Conservation (phyloP, 495 filamentous ascomycete genomes). For the Hyaloscypha bicolor region DNA sequence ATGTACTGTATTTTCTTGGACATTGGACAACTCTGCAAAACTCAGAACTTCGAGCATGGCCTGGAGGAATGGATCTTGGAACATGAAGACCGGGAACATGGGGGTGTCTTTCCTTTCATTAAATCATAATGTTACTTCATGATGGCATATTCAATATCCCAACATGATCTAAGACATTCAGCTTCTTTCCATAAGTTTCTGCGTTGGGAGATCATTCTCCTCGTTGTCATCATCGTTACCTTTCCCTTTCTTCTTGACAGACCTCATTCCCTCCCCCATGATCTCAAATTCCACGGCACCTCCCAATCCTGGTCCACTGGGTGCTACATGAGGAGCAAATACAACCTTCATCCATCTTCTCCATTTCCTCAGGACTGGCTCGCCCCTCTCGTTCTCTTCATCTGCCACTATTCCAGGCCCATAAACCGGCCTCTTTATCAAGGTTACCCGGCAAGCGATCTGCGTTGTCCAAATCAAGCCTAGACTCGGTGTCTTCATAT, state of each 20-base stretch:
- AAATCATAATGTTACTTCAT: too few species aligned
- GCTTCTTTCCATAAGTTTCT: too few species aligned
- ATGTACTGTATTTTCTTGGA: too few species aligned
- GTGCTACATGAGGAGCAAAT: slow-evolving; percentile 69
- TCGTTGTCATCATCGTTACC: slow-evolving; percentile 28
- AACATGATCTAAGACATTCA: too few species aligned
- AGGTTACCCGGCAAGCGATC: slow-evolving; percentile 76
- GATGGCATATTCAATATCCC: too few species aligned
- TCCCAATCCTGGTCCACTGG: slow-evolving; percentile 42
- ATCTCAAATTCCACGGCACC: slow-evolving; percentile 60
- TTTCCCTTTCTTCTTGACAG: slow-evolving; percentile 31
- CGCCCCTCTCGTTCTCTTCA: slow-evolving; percentile 34
- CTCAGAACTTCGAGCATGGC: too few species aligned
- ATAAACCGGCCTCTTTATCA: slow-evolving; percentile 64
- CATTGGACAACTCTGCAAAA: too few species aligned
- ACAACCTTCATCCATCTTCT: slow-evolving; percentile 76
- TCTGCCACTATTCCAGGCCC: slow-evolving; percentile 35
- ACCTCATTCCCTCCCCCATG: slow-evolving; percentile 53
- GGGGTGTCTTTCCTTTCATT: too few species aligned
- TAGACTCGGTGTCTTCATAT: slow-evolving; percentile 80
- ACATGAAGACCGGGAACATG: too few species aligned
- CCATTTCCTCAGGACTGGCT: slow-evolving; percentile 45
- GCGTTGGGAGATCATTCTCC: neutral
- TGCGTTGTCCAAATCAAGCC: slow-evolving; percentile 91
- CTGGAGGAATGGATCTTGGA: too few species aligned